A percentile compares a stretch with the other conserved stretches of the same genome.
phyloP scores from a whole-genome alignment of 768 basidiomycete genomes.

The Gloeophyllum trabeum region DNA sequence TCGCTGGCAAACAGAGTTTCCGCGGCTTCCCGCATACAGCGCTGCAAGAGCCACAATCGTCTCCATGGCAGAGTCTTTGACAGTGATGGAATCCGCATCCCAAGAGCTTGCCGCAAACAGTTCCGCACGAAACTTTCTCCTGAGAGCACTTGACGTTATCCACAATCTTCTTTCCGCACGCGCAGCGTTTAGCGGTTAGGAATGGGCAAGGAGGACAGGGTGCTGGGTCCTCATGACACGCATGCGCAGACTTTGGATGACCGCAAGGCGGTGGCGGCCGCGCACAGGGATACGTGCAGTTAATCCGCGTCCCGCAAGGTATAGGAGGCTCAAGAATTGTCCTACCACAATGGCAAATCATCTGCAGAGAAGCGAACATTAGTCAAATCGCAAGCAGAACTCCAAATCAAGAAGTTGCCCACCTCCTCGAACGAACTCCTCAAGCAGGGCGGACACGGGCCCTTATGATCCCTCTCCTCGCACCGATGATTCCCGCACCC shows the following conservation, averaged over 20 bases:
- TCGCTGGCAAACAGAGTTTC: conserved; percentile 62
- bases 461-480: conserved; percentile 71
- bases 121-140: conserved; percentile 81
- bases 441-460: conserved; percentile 73
- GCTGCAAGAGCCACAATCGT: conserved; percentile 68
- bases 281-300: conserved; percentile 73
- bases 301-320: conserved; percentile 72
- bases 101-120: conserved; percentile 67
- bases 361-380: too few relatives aligned
- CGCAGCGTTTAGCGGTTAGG: conserved; percentile 70
- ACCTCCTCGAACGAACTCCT: conserved; percentile 91
- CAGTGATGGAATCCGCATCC: conserved; percentile 88
- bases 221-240: conserved; percentile 65
- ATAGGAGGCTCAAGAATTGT: conserved; percentile 86
- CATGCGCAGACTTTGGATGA: conserved; percentile 66
- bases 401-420: too few relatives aligned
- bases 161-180: conserved; percentile 79
- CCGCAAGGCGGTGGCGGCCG: conserved; percentile 67
- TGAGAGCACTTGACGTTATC: conserved; percentile 78
- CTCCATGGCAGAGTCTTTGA: conserved; percentile 71
- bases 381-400: too few relatives aligned
- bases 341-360: conserved; percentile 76
- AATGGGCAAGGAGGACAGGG: conserved; percentile 84
- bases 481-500: conserved; percentile 75
- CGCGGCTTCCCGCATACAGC: conserved; percentile 79